Evolutionary conservation across 2,329 filamentous ascomycete species (phyloP).

Genomic region (Aspergillus sp.): DNA sequence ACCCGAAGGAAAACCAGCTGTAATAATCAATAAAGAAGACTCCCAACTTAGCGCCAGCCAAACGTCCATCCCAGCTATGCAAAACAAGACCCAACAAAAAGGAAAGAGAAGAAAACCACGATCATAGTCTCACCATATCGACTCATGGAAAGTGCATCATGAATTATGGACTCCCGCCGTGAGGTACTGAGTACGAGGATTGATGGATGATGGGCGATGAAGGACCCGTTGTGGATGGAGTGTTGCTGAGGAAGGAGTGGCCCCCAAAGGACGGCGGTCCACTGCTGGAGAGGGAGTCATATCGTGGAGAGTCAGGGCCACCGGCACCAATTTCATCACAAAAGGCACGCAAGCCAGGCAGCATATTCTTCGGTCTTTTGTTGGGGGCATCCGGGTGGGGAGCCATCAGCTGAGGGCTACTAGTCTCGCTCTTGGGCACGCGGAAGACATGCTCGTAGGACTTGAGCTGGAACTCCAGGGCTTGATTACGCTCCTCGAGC

Average conservation of each 20-base stretch:
- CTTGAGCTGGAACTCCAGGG: conserved; percentile 31
- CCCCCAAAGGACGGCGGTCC: conserved; percentile 21
- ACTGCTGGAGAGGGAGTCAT: conserved; percentile 16
- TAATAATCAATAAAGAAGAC: neutral
- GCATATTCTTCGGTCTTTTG: conserved; percentile 19
- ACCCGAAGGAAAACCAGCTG: conserved; percentile 3
- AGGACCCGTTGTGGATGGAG: conserved; percentile 27
- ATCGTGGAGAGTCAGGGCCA: conserved; percentile 16
- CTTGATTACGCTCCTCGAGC: conserved; percentile 28
- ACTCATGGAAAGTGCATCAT: conserved; percentile 1
- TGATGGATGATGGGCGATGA: conserved; percentile 28
- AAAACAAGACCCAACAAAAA: conserved; percentile 1
- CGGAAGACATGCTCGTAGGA: conserved; percentile 33
- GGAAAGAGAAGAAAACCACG: neutral
- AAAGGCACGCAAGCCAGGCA: conserved; percentile 29
- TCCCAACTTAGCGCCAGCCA: neutral
- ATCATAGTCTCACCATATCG: no score
- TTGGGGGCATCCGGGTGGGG: conserved; percentile 14
- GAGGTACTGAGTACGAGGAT: conserved; percentile 22
- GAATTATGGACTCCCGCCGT: conserved; percentile 21
- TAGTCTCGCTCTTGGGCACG: conserved; percentile 26
- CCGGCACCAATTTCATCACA: conserved; percentile 26
- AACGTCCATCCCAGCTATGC: neutral
- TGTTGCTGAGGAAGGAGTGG: conserved; percentile 23
- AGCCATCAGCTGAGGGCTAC: conserved; percentile 18